Conservation (phyloP, 1,139 yeast genomes). For the Candida mesenterica region DNA sequence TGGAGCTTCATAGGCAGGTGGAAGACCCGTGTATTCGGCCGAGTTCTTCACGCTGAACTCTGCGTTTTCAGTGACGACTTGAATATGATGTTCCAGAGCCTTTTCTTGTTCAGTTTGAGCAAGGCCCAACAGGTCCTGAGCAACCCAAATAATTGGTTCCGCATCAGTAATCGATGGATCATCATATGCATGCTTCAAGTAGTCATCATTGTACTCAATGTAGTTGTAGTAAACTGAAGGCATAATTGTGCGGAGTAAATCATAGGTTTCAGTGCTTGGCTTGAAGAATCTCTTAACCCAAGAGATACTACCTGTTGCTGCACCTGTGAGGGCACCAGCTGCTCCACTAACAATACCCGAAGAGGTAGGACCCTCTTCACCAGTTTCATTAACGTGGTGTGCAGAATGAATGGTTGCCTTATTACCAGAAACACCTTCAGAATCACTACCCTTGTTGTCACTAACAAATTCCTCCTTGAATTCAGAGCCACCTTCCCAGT, state of each 20-base stretch:
- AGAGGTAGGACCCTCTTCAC: not conserved
- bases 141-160: conserved; percentile 70
- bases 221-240: conserved; percentile 43
- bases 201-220: conserved; percentile 43
- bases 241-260: conserved; percentile 36
- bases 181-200: conserved; percentile 55
- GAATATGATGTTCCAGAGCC: conserved; percentile 55
- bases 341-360: conserved; percentile 4
- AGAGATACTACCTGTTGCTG: conserved; percentile 17
- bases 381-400: conserved; percentile 1
- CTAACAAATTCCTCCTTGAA: conserved; percentile 14
- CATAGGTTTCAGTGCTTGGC: conserved; percentile 42
- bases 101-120: conserved; percentile 58
- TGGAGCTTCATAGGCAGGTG: conserved; percentile 56
- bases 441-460: conserved; percentile 11
- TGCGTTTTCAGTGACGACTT: conserved; percentile 59
- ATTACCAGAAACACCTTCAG: conserved; percentile 20
- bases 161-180: conserved; percentile 62
- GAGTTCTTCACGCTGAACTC: conserved; percentile 54
- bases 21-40: conserved; percentile 55
- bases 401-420: conserved; percentile 2
- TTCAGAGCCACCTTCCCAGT: conserved; percentile 48
- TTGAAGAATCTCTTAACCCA: conserved; percentile 40
- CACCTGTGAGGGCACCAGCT: conserved; percentile 13
- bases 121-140: conserved; percentile 67